Conservation (phyloP, 2,329 filamentous ascomycete genomes). For the Aureobasidium leucospermi region DNA sequence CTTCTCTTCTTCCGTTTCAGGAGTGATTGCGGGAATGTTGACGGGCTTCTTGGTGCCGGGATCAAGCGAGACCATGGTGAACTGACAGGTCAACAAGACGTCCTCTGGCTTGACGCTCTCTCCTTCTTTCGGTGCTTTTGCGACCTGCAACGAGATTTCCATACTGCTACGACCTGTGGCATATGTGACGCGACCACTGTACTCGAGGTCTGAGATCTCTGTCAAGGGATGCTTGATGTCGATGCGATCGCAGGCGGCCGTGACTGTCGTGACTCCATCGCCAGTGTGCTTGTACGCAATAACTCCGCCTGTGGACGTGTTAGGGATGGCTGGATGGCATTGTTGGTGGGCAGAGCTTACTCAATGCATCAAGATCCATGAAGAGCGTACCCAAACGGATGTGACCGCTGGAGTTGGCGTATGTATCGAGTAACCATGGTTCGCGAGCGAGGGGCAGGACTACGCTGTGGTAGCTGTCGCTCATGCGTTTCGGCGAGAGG, state of each 20-base stretch:
- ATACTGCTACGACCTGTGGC: constrained; percentile 66
- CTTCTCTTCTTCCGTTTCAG: constrained; percentile 60
- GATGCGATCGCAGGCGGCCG: constrained; percentile 57
- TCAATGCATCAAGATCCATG: constrained; percentile 71
- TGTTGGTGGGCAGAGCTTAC: not conserved
- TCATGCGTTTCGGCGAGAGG: constrained; percentile 60
- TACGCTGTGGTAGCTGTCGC: constrained; percentile 61
- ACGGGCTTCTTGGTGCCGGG: constrained; percentile 60
- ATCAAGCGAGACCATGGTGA: constrained; percentile 71
- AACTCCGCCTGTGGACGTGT: constrained; percentile 49
- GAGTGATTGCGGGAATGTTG: constrained; percentile 52
- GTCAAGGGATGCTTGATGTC: constrained; percentile 63
- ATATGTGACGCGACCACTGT: constrained; percentile 62
- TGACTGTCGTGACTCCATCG: constrained; percentile 56
- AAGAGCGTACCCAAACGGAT: constrained; percentile 67
- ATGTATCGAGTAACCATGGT: constrained; percentile 70
- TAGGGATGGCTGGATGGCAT: not conserved
- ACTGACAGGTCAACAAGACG: constrained; percentile 62
- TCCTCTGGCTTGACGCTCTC: constrained; percentile 51
- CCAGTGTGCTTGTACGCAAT: constrained; percentile 68
- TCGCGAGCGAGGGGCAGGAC: constrained; percentile 65
- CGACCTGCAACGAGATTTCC: constrained; percentile 67
- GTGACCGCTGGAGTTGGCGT: constrained; percentile 68
- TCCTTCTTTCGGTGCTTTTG: constrained; percentile 56
- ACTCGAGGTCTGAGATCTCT: constrained; percentile 71